Percentiles rank a stretch among this genome's conserved stretches.
These are phyloP conservation scores for Beauveria pseudobassiana DNA, from an alignment of 2,329 filamentous ascomycete genomes.

Conservation along the genomic window DNA sequence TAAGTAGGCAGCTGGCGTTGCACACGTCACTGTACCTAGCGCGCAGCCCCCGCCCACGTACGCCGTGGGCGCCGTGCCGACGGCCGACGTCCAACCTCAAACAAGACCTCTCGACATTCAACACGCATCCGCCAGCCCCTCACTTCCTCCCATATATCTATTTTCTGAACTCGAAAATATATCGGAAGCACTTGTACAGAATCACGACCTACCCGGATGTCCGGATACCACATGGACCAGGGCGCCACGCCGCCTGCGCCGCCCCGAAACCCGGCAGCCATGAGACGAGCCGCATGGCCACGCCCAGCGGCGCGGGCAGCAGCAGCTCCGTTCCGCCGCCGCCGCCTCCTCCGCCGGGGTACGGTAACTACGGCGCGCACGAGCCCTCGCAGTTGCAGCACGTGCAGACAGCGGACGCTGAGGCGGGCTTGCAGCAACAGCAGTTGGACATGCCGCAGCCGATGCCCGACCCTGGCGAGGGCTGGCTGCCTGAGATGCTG, in stretches of 20 bases:
- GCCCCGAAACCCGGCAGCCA: conserved; percentile 64
- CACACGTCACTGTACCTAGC: not conserved
- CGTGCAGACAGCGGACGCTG: conserved; percentile 17
- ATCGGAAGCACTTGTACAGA: not conserved
- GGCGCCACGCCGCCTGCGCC: conserved; percentile 51
- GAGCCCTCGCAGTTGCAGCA: conserved; percentile 13
- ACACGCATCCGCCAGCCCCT: not conserved
- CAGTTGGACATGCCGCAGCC: conserved; percentile 24
- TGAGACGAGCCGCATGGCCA: conserved; percentile 59
- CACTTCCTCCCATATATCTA: not conserved
- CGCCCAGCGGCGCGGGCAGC: conserved; percentile 48
- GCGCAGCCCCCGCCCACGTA: not conserved
- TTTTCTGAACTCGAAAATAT: too few relatives aligned
- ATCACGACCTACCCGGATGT: conserved; percentile 16
- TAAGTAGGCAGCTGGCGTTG: not conserved
- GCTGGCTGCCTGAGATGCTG: conserved; percentile 71
- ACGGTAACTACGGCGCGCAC: conserved; percentile 14
- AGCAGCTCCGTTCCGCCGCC: conserved; percentile 37
- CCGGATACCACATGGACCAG: conserved; percentile 23
- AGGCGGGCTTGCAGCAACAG: conserved; percentile 14
- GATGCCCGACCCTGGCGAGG: conserved; percentile 53
- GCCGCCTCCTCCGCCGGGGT: conserved; percentile 22
- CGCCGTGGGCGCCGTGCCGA: not conserved
- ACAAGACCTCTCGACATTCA: not conserved
- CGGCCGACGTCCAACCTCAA: not conserved